Evolutionary conservation across 2,329 filamentous ascomycete species (phyloP), one percentile per base, ranked within the genome.

Genomic region (Myriosclerotinia scirpicola): DNA sequence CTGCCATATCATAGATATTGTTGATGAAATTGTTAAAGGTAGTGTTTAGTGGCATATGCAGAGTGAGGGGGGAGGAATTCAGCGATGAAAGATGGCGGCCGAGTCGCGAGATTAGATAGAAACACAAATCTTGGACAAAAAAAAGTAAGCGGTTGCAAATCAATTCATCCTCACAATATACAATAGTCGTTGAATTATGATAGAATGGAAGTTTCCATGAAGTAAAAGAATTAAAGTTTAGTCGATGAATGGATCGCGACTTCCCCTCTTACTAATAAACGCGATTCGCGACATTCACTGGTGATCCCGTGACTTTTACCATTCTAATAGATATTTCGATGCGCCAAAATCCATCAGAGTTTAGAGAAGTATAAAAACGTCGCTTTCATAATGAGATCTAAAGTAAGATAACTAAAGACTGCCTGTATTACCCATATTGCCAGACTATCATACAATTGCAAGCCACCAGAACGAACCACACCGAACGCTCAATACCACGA

Each of bases 391-490:
- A 38, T 22, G 38, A 55, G 36, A 64, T 64, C 61, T 64, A 64
- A 55, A 64, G 15, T 55, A 55, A 8, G 38, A 44, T 36, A 60
- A 60, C 44, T 20, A 42, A 60, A 65, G 52, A 42, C 56, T 63
- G 65, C 30, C 52, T 56, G 38, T 60, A 52, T 20, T 65, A 26
- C 61, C 52, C 40, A 54, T 40, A 64, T 38, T 40, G 40, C 60
- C 34, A 38, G 34, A 38, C 53, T 65, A 66, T 54, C 44, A 63
- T 66, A 66, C 63, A 66, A 54, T 42, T 65, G 48, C 64, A 36
- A 60, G 60, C 46, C 64, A 65, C 54, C 44, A 60, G 12, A 50
- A 60, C 26, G 42, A 40, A 42, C 26, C 48, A 34, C 54, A 53
- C 34, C 30, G 20, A 54, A 59, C 40, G 40, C 40, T 59, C 15